These are phyloP conservation scores for Nymphaea thermarum DNA, from an alignment of 164 flowering plant genomes.

Conservation along the genomic window DNA sequence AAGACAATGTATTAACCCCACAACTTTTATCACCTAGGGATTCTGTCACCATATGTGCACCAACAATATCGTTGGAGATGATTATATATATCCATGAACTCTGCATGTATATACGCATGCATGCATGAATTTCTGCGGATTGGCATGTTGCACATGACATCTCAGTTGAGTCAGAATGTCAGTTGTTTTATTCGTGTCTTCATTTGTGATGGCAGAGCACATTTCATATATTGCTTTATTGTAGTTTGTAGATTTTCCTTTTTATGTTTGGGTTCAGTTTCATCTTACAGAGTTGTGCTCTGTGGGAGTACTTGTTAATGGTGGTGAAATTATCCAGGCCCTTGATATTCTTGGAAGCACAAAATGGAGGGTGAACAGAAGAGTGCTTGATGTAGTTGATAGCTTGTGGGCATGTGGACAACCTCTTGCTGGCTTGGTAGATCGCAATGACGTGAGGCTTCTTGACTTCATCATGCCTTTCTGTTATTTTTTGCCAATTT, in stretches of 20 bases:
- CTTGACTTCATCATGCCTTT: background rate
- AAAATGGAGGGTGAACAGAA: slow-evolving; percentile 86
- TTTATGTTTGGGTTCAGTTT: too few relatives aligned
- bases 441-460: slow-evolving; percentile 67
- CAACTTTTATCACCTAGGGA: too few relatives aligned
- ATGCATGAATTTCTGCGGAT: background rate
- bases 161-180: too few relatives aligned
- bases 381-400: slow-evolving; percentile 62
- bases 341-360: slow-evolving; percentile 85
- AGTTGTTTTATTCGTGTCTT: background rate
- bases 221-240: background rate
- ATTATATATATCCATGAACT: too few relatives aligned
- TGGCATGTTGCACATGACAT: background rate
- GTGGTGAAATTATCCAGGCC: slow-evolving; percentile 37
- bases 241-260: background rate
- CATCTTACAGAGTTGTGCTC: too few relatives aligned
- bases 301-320: background rate
- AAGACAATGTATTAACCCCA: too few relatives aligned
- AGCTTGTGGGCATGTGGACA: slow-evolving; percentile 80
- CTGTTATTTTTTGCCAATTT: background rate
- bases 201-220: too few relatives aligned
- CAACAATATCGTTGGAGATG: too few relatives aligned
- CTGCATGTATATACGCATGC: background rate
- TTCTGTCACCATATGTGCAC: too few relatives aligned
- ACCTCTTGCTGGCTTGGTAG: slow-evolving; percentile 64